phyloP scores from a whole-genome alignment of 2,329 filamentous ascomycete species.

The Pseudocercospora cruenta region DNA sequence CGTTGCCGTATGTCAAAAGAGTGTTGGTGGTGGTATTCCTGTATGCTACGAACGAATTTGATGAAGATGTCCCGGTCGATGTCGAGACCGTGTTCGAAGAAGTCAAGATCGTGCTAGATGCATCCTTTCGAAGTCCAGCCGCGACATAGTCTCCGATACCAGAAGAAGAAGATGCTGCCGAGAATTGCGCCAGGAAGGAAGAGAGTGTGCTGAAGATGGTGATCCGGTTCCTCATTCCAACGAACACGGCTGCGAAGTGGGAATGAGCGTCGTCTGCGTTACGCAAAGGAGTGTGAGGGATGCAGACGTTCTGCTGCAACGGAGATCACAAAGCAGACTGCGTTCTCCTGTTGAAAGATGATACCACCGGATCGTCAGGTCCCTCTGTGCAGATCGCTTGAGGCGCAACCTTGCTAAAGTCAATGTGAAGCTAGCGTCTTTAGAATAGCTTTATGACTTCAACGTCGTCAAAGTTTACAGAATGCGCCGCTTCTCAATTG shows the following conservation, averaged over 20 bases:
- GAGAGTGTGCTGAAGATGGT: background rate
- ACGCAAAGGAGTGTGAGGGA: background rate
- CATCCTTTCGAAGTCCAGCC: constrained; percentile 8
- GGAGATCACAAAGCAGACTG: background rate
- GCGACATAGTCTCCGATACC: constrained; percentile 7
- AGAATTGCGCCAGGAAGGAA: background rate
- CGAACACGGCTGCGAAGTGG: background rate
- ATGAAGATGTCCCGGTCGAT: background rate
- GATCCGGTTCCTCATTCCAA: background rate
- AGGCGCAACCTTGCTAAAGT: background rate
- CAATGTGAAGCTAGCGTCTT: background rate
- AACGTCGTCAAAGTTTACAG: background rate
- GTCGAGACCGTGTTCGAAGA: background rate
- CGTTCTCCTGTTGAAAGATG: background rate
- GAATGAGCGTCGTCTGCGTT: background rate
- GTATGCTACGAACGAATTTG: background rate
- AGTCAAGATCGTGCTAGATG: background rate
- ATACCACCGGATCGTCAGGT: background rate
- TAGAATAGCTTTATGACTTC: background rate
- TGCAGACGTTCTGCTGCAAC: background rate
- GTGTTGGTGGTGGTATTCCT: constrained; percentile 1
- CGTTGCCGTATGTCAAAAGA: background rate
- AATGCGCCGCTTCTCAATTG: background rate
- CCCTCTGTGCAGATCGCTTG: background rate
- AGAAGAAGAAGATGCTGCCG: background rate